Base-by-base conservation (phyloP, 345 rosid genomes). In the Linum lewisii region DNA sequence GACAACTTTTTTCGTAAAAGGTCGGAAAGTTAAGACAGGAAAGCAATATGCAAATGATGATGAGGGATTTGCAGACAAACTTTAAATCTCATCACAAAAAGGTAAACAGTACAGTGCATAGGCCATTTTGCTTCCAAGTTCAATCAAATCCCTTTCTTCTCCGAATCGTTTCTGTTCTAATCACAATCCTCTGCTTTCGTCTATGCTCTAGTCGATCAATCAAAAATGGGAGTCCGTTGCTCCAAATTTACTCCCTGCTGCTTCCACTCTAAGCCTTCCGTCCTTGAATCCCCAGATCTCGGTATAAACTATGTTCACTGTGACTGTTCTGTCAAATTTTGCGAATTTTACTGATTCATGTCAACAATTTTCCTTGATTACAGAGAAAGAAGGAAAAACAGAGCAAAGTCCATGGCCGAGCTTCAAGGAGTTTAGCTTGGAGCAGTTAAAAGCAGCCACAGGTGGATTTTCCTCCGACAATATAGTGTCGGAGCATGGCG, bases 241-340 rank as follows among this genome's bases (percentile, higher is more conserved):
- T 57, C 60, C 44, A 57, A 19, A 9, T 57, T 57, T 8, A 25
- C 60, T 16, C 60, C 29, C 44, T 57, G 60, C 60, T 57, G 60
- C 22, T 29, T 15, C 60, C 42, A 57, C 60, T 34, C 45, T 6
- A 57, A 57, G 34, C 22, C 44, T 37, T 57, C 60, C 21, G 60
- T 34, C 24, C 60, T 57, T 21, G 60, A 57, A 32, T 15, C 59
- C 59, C 14, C 59, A 16, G 59, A 26, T 56, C 56, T 52, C 56
- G 56, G 56, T 52, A 52, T 8, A 18, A 24, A 1, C 25, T 25
- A 10, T 15, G 24, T n/a, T 56, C 59, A 10, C 19, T 3, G 11
- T 24, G 15, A n/a, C n/a, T n/a, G n/a, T n/a, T n/a, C 25, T 15
- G 16, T n/a, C 19, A 19, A 22, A 19, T 15, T n/a, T n/a, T n/a